Percentiles rank a stretch among this genome's conserved stretches.
Evolutionary conservation across 805 yeast species (phyloP).

Genomic region (Cyberlindnera xishuangbannaensis): DNA sequence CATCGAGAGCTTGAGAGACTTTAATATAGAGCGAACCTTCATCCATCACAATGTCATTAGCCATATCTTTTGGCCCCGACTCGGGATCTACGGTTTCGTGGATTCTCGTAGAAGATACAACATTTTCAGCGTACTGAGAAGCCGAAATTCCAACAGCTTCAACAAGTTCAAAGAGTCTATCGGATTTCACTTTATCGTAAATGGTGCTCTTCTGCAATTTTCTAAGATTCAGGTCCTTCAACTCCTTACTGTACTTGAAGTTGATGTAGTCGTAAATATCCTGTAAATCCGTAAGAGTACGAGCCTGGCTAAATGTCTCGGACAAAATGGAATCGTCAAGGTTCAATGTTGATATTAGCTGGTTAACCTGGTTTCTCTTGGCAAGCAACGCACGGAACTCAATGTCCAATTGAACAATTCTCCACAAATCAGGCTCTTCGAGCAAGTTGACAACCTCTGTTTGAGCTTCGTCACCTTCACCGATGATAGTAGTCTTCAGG

Average conservation of each 20-base stretch:
- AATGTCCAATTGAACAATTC: conserved; percentile 77
- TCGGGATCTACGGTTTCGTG: conserved; percentile 51
- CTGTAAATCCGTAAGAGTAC: conserved; percentile 71
- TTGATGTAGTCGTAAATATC: conserved; percentile 81
- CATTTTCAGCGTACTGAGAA: conserved; percentile 76
- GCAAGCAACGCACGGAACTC: conserved; percentile 82
- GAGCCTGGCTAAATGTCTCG: conserved; percentile 50
- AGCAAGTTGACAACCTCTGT: conserved; percentile 40
- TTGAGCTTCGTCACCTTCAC: conserved; percentile 37
- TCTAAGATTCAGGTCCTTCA: conserved; percentile 30
- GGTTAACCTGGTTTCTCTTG: conserved; percentile 59
- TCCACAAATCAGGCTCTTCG: conserved; percentile 87
- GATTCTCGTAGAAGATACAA: conserved; percentile 58
- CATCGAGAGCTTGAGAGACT: conserved; percentile 56
- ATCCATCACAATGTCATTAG: conserved; percentile 35
- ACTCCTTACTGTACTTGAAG: conserved; percentile 51
- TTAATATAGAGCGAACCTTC: conserved; percentile 46
- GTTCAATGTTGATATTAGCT: conserved; percentile 47
- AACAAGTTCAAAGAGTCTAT: conserved; percentile 60
- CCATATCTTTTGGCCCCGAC: conserved; percentile 54
- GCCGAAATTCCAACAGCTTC: conserved; percentile 73
- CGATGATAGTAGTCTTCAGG: conserved; percentile 46
- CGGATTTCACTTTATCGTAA: conserved; percentile 61
- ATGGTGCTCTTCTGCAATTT: conserved; percentile 41
- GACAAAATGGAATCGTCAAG: conserved; percentile 52